These are phyloP conservation scores for Trichosanthes truncata DNA, from an alignment of 306 rosid genomes.

Conservation along the genomic window DNA sequence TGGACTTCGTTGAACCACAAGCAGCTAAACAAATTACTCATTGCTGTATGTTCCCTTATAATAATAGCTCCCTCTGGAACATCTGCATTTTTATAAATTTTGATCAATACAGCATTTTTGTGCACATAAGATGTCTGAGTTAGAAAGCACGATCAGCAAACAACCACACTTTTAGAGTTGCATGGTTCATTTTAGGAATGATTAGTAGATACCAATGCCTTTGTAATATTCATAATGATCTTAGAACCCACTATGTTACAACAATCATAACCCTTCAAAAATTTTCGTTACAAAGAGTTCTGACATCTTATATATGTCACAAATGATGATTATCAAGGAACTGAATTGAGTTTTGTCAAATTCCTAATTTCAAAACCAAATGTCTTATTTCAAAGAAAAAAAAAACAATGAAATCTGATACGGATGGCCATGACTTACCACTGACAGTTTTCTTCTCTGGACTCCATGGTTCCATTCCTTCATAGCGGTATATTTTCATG, in stretches of 20 bases:
- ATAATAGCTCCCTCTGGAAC: slow-evolving; percentile 97
- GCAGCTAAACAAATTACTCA: slow-evolving; percentile 85
- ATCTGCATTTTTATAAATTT: slow-evolving; percentile 40
- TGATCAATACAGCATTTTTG: neutral
- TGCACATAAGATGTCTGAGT: neutral
- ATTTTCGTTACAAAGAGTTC: neutral
- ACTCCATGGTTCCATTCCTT: slow-evolving; percentile 88
- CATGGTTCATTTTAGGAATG: neutral
- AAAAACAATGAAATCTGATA: neutral
- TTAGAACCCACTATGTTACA: neutral
- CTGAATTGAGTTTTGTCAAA: neutral
- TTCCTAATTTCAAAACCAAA: neutral
- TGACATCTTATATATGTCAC: neutral
- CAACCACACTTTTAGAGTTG: neutral
- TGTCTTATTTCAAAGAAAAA: neutral
- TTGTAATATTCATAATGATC: neutral
- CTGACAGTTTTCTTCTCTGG: slow-evolving; percentile 53
- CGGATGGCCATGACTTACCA: slow-evolving; percentile 39
- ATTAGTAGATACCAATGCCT: neutral
- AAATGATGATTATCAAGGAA: neutral
- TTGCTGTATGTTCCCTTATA: slow-evolving; percentile 66
- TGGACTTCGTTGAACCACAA: slow-evolving; percentile 97
- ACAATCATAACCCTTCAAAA: neutral
- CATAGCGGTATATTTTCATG: slow-evolving; percentile 87
- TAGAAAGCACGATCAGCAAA: slow-evolving; percentile 1